Evolutionary conservation across 2,329 filamentous ascomycete species (phyloP), one percentile per base, ranked within the genome.

Genomic region (Neonectria faginata): DNA sequence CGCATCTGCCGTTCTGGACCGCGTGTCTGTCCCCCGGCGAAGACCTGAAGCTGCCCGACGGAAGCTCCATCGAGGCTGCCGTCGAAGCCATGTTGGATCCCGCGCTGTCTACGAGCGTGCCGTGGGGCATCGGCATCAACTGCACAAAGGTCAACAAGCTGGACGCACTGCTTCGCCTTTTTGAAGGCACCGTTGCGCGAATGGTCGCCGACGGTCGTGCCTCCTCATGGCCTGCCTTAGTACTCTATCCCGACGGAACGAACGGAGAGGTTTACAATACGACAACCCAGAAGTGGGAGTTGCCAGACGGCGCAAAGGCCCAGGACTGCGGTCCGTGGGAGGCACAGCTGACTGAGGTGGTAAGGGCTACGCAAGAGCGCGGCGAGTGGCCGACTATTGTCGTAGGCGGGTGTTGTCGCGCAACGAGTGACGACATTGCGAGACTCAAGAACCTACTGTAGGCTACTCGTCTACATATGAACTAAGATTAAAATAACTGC

Each of bases 211-310:
- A 75, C 4, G 78, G 79, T 0, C 69, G 76, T 14, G 57, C 82
- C 1, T 20, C 65, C 0, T 71, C 74, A 6, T 84, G 82, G 79
- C 88, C 88, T 1, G 82, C 80, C 20, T 75, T 92, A 57, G 85
- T 92, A 5, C 70, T 92, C 18, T 92, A 91, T 74, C 90, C 90
- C 0, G 90, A 92, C 74, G 89, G 89, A 0, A 91, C 90, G 1
- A 89, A 88, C 51, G 88, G 88, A 0, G 87, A 91, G 76, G 83
- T 89, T 0, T 92, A 92, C 77, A 87, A 92, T 74, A 89, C 89
- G 1, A 78, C 76, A 0, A 89, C 87, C 7, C 86, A 90, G 71
- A 79, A 78, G 57, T 92, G 90, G 90, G 85, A 84, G 67, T 61
- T 79, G 1, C 80, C 79, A 0, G 71, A 75, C n/a, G 74, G 70